phyloP scores from a whole-genome alignment of 108 stramenopile genomes.

The Skeletonema tropicum region DNA sequence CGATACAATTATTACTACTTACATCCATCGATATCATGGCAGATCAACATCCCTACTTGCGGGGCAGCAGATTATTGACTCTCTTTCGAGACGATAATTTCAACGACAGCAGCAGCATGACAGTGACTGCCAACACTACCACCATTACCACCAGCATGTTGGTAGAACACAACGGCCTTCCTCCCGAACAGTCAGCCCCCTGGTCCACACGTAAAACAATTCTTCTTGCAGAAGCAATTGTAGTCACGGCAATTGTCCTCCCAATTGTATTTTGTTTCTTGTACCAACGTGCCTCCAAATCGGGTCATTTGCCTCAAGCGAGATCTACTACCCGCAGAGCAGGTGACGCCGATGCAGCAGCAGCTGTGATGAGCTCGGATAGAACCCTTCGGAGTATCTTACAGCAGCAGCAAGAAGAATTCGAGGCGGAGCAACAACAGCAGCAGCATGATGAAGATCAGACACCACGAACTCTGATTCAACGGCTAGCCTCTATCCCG shows the following conservation, averaged over 20 bases:
- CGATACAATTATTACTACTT: too few relatives aligned
- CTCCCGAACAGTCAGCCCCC: not conserved
- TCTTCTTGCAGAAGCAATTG: not conserved
- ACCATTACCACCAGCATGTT: not conserved
- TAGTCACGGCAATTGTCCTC: not conserved
- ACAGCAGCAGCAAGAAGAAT: not conserved
- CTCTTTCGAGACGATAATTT: not conserved
- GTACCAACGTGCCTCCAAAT: not conserved
- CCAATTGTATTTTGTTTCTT: not conserved
- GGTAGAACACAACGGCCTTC: not conserved
- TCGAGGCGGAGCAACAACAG: not conserved
- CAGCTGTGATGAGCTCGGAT: not conserved
- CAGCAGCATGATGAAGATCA: not conserved
- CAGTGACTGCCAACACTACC: not conserved
- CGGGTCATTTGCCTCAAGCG: not conserved
- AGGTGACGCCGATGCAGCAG: not conserved
- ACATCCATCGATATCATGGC: not conserved
- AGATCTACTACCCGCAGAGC: not conserved
- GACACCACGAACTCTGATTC: not conserved
- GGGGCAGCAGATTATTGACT: not conserved
- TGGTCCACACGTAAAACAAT: conserved; percentile 8
- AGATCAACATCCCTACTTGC: not conserved
- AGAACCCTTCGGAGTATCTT: not conserved
- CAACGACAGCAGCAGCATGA: not conserved
- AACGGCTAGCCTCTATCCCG: not conserved